phyloP scores from a whole-genome alignment of 768 basidiomycete genomes.

The Tremella fuciformis region DNA sequence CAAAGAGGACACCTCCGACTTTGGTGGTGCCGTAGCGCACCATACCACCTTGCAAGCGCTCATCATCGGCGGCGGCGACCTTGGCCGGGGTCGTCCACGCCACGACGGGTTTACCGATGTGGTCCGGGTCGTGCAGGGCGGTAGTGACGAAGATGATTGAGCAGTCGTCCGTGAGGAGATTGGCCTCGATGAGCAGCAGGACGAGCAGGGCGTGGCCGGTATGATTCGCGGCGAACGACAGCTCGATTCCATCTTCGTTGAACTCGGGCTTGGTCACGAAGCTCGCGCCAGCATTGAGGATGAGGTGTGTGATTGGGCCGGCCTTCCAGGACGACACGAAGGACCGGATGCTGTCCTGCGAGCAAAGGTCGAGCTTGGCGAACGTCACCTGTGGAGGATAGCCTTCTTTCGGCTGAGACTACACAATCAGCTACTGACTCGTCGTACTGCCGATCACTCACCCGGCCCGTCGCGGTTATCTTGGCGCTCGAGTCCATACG shows the following conservation, averaged over 20 bases:
- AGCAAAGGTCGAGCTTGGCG: constrained; percentile 12
- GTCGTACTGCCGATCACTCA: too few species aligned
- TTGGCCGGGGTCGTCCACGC: too few species aligned
- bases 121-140: not conserved
- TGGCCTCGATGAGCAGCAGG: constrained; percentile 15
- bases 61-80: too few species aligned
- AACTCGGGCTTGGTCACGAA: not conserved
- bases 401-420: constrained; percentile 3
- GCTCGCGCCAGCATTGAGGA: constrained; percentile 18
- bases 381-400: constrained; percentile 15
- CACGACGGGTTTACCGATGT: too few species aligned
- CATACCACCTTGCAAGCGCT: too few species aligned
- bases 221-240: constrained; percentile 16
- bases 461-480: too few species aligned
- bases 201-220: constrained; percentile 22
- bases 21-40: too few species aligned
- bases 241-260: constrained; percentile 15
- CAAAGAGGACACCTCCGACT: too few species aligned
- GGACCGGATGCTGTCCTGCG: constrained; percentile 5
- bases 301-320: constrained; percentile 14
- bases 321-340: constrained; percentile 13
- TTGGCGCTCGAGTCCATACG: too few species aligned
- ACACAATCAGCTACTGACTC: too few species aligned
- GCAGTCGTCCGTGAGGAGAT: constrained; percentile 7
- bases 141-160: constrained; percentile 2